phyloP scores from a whole-genome alignment of 345 rosid genomes.

The Linum trigynum region DNA sequence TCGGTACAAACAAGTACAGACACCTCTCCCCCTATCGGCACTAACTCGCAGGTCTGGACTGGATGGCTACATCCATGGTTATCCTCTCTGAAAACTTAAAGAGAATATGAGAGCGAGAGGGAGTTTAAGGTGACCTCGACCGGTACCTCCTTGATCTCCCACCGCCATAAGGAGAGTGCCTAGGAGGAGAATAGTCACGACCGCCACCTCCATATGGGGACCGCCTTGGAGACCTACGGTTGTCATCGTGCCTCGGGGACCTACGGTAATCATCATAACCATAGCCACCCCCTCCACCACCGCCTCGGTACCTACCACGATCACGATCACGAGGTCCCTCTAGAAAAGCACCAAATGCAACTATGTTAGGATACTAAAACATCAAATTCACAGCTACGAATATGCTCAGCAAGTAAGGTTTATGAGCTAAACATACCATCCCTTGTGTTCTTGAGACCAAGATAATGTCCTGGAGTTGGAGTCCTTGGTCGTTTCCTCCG shows the following conservation, averaged over 20 bases:
- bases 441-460: conserved; percentile 80
- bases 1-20: no score
- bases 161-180: conserved; percentile 48
- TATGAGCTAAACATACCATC: conserved; percentile 43
- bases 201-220: conserved; percentile 50
- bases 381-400: neutral
- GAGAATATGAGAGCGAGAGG: no score
- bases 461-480: conserved; percentile 98
- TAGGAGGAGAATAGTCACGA: conserved; percentile 54
- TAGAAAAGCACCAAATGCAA: conserved; percentile 8
- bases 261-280: conserved; percentile 39
- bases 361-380: neutral
- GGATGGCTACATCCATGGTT: no score
- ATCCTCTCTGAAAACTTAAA: no score
- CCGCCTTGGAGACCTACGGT: conserved; percentile 70
- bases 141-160: conserved; percentile 80
- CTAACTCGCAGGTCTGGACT: no score
- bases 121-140: conserved; percentile 35
- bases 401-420: neutral
- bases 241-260: conserved; percentile 37
- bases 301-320: conserved; percentile 37
- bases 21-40: no score
- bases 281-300: conserved; percentile 11
- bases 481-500: conserved; percentile 95
- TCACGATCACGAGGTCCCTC: conserved; percentile 27